Evolutionary conservation across 495 filamentous ascomycete species (phyloP), one percentile per base, ranked within the genome.

Genomic region (Cairneyella variabilis): DNA sequence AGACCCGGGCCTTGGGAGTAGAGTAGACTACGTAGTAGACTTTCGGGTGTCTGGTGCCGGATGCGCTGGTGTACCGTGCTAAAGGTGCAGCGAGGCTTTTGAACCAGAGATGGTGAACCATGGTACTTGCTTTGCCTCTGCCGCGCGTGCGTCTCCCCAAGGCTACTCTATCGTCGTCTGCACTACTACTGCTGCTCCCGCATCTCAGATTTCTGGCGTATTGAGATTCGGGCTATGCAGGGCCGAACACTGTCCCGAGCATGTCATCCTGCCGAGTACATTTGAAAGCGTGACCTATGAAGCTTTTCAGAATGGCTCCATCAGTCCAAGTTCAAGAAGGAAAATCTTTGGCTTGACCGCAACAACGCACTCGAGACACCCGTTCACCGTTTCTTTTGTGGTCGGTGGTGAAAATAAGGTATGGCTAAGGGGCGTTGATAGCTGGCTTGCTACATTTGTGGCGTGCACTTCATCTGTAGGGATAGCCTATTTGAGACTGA

Each of bases 351-450:
- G n/a, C n/a, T n/a, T n/a, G n/a, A n/a, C n/a, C n/a, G n/a, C n/a
- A 6, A 32, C 28, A 32, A 7, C 28, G 28, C 6, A 14, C 28
- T 32, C 7, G 7, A 7, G 28, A 32, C 28, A 6, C 14, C 28
- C 28, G 7, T 32, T 14, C 28, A 32, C 28, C 28, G 6, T 14
- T 32, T 32, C 28, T 53, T 36, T 37, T n/a, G 26, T 16, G 26
- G 21, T 38, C 20, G 38, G 57, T 54, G 46, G 57, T 59, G 51
- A 59, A 54, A 59, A 59, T 59, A 59, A 59, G 57, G 57, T 59
- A 59, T 26, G 45, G 51, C 44, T 46, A 32, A 32, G 28, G n/a
- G n/a, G 28, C 28, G 14, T 59, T 59, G 50, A 9, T 18, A 1
- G n/a, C 38, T 56, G 23, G 46, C 21, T 22, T 32, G 17, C 36